phyloP scores from a whole-genome alignment of 2,329 filamentous ascomycete species.

The Colletotrichum sp. region DNA sequence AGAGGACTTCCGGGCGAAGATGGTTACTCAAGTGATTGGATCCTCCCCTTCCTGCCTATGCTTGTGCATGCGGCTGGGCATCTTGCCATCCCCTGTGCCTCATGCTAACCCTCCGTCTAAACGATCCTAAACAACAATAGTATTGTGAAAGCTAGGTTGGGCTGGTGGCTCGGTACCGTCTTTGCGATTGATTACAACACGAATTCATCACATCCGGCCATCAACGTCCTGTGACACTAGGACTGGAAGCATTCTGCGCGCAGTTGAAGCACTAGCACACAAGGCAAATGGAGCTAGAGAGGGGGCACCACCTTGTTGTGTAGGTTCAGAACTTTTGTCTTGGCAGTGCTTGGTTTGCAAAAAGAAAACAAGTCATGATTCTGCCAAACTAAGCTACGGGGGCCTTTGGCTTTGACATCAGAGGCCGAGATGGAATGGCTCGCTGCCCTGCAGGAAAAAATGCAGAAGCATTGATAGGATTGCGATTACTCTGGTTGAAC shows the following conservation, averaged over 20 bases:
- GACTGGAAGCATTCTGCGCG: no score
- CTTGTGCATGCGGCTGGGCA: neutral
- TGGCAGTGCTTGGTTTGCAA: neutral
- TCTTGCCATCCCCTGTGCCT: neutral
- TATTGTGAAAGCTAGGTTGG: neutral
- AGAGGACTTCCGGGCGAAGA: neutral
- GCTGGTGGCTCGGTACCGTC: neutral
- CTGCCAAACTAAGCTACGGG: neutral
- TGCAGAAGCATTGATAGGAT: neutral
- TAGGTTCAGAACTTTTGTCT: neutral
- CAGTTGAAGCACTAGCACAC: neutral
- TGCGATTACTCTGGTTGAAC: neutral
- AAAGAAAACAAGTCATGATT: neutral
- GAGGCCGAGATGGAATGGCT: neutral
- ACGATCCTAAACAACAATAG: neutral
- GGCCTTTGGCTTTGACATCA: neutral
- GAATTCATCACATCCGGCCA: no score
- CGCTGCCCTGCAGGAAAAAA: neutral
- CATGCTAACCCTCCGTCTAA: neutral
- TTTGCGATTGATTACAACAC: neutral
- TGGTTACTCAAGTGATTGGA: neutral
- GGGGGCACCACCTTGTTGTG: neutral
- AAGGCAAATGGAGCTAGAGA: neutral
- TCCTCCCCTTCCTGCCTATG: neutral
- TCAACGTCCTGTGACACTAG: rapidly evolving